Evolutionary conservation across 1,284 basidiomycete species (phyloP).

Genomic region (Pseudozyma pruni): DNA sequence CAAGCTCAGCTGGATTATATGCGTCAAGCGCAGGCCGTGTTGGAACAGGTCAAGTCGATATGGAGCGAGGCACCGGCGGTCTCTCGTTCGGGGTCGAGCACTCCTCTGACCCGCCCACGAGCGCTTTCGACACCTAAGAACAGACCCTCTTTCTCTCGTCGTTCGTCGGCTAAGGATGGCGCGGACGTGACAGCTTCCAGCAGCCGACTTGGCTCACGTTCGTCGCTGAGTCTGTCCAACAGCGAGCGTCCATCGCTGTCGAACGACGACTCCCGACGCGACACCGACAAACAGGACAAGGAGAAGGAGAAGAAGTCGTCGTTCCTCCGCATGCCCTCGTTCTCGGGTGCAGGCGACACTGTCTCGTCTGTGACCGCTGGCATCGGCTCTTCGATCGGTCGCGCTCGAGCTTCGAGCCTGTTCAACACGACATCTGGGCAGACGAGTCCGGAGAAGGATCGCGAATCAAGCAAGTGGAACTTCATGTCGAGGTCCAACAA

Average conservation of each 20-base stretch:
- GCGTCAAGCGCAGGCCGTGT: constrained; percentile 43
- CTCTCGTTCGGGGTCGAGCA: constrained; percentile 6
- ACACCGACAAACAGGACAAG: constrained; percentile 5
- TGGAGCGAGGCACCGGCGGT: constrained; percentile 22
- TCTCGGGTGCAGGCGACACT: constrained; percentile 28
- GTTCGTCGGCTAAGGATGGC: constrained; percentile 25
- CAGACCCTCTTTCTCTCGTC: constrained; percentile 27
- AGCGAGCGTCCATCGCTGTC: constrained; percentile 9
- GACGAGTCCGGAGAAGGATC: constrained; percentile 31
- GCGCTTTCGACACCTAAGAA: constrained; percentile 15
- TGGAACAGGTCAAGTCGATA: constrained; percentile 51
- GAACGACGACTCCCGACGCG: constrained; percentile 13
- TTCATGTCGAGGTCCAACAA: constrained; percentile 21
- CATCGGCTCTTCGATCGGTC: constrained; percentile 29
- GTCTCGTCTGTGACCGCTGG: constrained; percentile 34
- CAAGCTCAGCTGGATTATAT: constrained; percentile 55
- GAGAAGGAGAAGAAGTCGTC: constrained; percentile 33
- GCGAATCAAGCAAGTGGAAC: constrained; percentile 37
- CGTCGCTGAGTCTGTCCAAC: constrained; percentile 26
- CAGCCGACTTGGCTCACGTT: constrained; percentile 20
- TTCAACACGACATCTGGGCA: constrained; percentile 6
- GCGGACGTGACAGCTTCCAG: constrained; percentile 9
- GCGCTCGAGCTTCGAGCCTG: constrained; percentile 9
- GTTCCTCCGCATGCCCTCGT: constrained; percentile 42
- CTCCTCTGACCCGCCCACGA: constrained; percentile 16